Evolutionary conservation across 305 asterid species (phyloP).

Genomic region (Fraxinus paxiana): DNA sequence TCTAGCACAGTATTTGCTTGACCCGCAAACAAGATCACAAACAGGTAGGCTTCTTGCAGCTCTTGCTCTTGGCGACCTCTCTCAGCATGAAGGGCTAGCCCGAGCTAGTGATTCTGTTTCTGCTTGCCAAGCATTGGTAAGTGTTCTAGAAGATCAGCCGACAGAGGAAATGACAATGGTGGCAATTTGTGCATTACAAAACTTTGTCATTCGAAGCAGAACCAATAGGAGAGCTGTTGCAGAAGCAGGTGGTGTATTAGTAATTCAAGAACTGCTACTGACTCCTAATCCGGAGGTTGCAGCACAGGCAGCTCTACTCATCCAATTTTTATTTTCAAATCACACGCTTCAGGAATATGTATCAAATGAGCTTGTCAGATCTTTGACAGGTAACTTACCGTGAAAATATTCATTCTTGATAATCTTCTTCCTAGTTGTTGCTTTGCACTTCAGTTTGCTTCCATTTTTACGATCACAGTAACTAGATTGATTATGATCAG

Average conservation of each 20-base stretch:
- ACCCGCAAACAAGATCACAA: conserved; percentile 77
- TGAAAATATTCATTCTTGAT: neutral
- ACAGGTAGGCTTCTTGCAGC: conserved; percentile 73
- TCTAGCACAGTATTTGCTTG: conserved; percentile 76
- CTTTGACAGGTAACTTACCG: conserved; percentile 64
- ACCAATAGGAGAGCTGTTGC: conserved; percentile 83
- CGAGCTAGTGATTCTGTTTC: conserved; percentile 66
- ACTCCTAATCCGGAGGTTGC: conserved; percentile 58
- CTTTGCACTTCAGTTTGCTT: conserved; percentile 6
- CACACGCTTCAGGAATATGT: conserved; percentile 86
- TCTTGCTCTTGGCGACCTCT: conserved; percentile 82
- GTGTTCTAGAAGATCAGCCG: conserved; percentile 67
- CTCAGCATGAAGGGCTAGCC: conserved; percentile 86
- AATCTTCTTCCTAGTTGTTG: neutral
- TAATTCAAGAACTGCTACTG: conserved; percentile 65
- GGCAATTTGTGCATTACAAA: conserved; percentile 79
- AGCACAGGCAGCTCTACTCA: conserved; percentile 63
- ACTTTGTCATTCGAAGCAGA: conserved; percentile 76
- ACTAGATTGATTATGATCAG: neutral
- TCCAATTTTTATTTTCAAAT: conserved; percentile 71
- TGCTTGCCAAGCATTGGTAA: conserved; percentile 74
- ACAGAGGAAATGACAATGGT: conserved; percentile 81
- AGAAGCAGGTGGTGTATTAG: conserved; percentile 79
- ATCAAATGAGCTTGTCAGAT: conserved; percentile 69
- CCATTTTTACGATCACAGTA: neutral